Percentiles rank a stretch among this genome's conserved stretches.
Conservation (phyloP, 352 stramenopile genomes). For the Phytophthora sp. region DNA sequence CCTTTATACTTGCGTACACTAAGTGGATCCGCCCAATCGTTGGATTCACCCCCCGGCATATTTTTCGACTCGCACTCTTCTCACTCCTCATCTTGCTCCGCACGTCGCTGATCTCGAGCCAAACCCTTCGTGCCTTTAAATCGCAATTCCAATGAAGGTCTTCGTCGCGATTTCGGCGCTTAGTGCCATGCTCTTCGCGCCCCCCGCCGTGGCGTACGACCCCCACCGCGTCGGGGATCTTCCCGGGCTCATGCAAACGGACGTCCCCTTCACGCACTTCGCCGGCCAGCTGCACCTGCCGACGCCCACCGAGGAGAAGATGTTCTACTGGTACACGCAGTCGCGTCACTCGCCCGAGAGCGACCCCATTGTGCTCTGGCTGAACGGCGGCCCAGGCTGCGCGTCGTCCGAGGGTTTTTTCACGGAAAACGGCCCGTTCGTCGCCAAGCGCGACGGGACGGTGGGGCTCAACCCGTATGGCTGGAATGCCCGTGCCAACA, state of each 20-base stretch:
- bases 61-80: conserved; percentile 8
- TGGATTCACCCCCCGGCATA: conserved; percentile 13
- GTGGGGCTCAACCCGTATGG: conserved; percentile 52
- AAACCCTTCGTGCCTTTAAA: neutral
- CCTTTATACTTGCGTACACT: conserved; percentile 12
- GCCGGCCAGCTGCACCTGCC: conserved; percentile 63
- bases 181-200: conserved; percentile 20
- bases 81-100: conserved; percentile 15
- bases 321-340: conserved; percentile 78
- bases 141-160: conserved; percentile 26
- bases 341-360: conserved; percentile 41
- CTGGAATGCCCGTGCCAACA: conserved; percentile 59
- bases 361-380: conserved; percentile 60
- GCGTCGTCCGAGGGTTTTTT: conserved; percentile 56
- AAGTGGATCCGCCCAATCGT: conserved; percentile 21
- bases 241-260: conserved; percentile 48
- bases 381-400: conserved; percentile 57
- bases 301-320: conserved; percentile 52
- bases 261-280: conserved; percentile 67
- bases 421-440: conserved; percentile 66
- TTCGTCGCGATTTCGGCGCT: conserved; percentile 22
- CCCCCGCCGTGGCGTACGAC: conserved; percentile 19
- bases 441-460: conserved; percentile 41
- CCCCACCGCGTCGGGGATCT: conserved; percentile 54
- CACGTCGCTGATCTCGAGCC: neutral